Base-by-base conservation (phyloP, 2,329 filamentous ascomycete species). In the Colletotrichum ledebouriae region DNA sequence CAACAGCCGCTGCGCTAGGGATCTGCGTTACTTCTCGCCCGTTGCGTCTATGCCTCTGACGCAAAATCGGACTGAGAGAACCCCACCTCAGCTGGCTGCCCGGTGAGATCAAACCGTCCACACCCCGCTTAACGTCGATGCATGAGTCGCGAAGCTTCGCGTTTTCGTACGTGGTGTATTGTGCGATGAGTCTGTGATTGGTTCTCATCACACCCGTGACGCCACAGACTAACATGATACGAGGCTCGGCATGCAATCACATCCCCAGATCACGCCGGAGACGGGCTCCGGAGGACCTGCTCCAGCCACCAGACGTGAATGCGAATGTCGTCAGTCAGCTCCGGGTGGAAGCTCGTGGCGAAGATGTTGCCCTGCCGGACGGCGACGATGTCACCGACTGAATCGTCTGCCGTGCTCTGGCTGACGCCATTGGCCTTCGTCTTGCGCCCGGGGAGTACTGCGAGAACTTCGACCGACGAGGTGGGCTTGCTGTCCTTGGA, bases 221-320 rank as follows among this genome's bases (percentile, higher is more conserved):
- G 11, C 49, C 13, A 25, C 29, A 25, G 3, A 17, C n/a, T 3
- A 29, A 47, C 13, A 39, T 39, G 15, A n/a, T 12, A 15, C 13
- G n/a, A n/a, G 22, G 15, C 25, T 11, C 17, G 25, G 17, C 49
- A 52, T 33, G 29, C 15, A 52, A 55, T 61, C 39, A 25, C 33
- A 49, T 66, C 37, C 53, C 60, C n/a, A 41, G 52, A 67, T 59
- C 59, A 59, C 52, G 46, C 46, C 60, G 46, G 42, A 46, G 52
- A 29, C 64, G 52, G 37, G 3, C 20, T 29, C 37, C 20, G 52
- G 5, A 68, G 20, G 39, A 65, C 92, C 79, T 95, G 88, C 73
- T 86, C 82, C 76, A 99, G 76, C 96, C 96, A 99, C 96, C 96
- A 98, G 4, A 88, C 85, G 79, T 99, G 96, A 75, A 98, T 97